phyloP scores from a whole-genome alignment of 129 eudicot genomes.

The Silybum marianum region DNA sequence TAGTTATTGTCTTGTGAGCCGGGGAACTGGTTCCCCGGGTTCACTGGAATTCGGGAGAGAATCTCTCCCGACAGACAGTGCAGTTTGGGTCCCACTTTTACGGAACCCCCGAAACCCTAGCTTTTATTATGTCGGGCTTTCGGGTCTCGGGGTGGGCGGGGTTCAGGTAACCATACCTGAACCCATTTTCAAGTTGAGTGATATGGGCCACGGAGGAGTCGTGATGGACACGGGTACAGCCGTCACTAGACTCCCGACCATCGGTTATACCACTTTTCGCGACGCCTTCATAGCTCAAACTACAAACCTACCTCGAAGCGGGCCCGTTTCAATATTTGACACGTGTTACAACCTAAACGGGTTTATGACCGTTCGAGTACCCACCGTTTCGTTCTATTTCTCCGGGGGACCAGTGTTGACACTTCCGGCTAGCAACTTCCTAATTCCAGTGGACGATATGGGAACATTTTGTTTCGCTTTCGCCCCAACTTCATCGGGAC shows the following conservation, averaged over 20 bases:
- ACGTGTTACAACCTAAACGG: slow-evolving; percentile 79
- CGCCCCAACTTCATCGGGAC: slow-evolving; percentile 79
- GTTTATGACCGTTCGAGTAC: slow-evolving; percentile 77
- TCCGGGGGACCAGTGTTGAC: slow-evolving; percentile 75
- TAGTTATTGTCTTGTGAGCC: slow-evolving; percentile 77
- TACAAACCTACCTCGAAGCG: slow-evolving; percentile 57
- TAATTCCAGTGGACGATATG: slow-evolving; percentile 73
- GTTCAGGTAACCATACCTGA: slow-evolving; percentile 58
- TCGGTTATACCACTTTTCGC: slow-evolving; percentile 66
- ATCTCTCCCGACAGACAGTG: slow-evolving; percentile 60
- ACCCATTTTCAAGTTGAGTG: slow-evolving; percentile 47
- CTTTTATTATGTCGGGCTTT: slow-evolving; percentile 68
- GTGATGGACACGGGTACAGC: slow-evolving; percentile 96
- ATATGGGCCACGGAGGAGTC: slow-evolving; percentile 75
- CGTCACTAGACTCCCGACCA: slow-evolving; percentile 67
- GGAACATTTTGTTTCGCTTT: slow-evolving; percentile 93
- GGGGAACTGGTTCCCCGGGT: slow-evolving; percentile 68
- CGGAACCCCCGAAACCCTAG: slow-evolving; percentile 62
- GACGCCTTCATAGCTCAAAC: slow-evolving; percentile 65
- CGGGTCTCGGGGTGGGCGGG: slow-evolving; percentile 93
- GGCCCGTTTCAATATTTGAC: slow-evolving; percentile 62
- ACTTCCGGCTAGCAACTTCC: slow-evolving; percentile 79
- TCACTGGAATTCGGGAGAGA: slow-evolving; percentile 80
- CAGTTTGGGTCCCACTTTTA: slow-evolving; percentile 76
- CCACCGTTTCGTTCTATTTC: slow-evolving; percentile 81